Evolutionary conservation across 805 yeast species (phyloP).

Genomic region (Candida sakaeoensis): DNA sequence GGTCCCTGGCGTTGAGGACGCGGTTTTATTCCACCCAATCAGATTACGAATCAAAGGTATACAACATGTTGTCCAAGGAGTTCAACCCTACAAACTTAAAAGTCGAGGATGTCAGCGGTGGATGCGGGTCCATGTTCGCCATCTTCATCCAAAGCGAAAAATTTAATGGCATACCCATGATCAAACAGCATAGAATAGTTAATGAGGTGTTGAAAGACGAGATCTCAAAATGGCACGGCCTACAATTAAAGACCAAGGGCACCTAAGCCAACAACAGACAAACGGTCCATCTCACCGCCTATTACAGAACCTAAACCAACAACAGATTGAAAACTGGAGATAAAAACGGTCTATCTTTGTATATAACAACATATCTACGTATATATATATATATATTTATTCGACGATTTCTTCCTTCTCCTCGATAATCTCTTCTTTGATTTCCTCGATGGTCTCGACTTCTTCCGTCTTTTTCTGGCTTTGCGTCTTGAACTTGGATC

Average conservation of each 20-base stretch:
- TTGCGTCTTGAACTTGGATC: constrained; percentile 41
- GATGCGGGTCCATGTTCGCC: constrained; percentile 98
- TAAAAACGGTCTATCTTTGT: background rate
- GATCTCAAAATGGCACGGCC: constrained; percentile 90
- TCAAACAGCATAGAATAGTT: constrained; percentile 90
- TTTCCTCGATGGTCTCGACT: constrained; percentile 63
- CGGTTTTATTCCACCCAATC: constrained; percentile 2
- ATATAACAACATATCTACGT: background rate
- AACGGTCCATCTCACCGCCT: no score
- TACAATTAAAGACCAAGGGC: constrained; percentile 72
- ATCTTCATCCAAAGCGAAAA: constrained; percentile 67
- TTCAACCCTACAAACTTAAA: constrained; percentile 59
- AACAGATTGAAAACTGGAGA: no score
- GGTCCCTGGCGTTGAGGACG: background rate
- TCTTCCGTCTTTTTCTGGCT: constrained; percentile 43
- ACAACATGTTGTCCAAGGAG: constrained; percentile 47
- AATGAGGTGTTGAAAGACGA: constrained; percentile 80
- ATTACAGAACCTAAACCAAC: no score
- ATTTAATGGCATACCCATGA: constrained; percentile 78
- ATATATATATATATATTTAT: constrained; percentile 14
- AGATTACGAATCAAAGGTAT: constrained; percentile 64
- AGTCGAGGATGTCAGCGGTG: constrained; percentile 83
- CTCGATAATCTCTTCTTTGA: constrained; percentile 69
- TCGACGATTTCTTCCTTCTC: constrained; percentile 70
- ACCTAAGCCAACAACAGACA: no score